phyloP scores from a whole-genome alignment of 2,329 filamentous ascomycete species.

The Setomelanomma holmii region DNA sequence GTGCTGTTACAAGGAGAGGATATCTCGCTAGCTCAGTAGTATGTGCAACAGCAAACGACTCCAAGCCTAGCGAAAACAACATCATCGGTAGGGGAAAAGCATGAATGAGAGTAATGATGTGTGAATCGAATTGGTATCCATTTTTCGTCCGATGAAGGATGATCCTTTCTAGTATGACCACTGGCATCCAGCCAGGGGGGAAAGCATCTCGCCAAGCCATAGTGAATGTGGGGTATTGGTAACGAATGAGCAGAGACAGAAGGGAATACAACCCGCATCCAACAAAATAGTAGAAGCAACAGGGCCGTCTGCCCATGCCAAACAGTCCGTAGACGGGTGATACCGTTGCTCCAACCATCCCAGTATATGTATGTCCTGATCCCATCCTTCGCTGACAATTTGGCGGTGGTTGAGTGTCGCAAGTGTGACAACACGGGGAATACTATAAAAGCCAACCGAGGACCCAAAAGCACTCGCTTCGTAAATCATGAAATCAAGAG shows the following conservation, averaged over 20 bases:
- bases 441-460: constrained; percentile 39
- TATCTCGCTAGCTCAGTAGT: no score
- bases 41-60: no score
- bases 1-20: no score
- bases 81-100: no score
- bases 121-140: constrained; percentile 24
- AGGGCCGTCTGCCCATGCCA: constrained; percentile 8
- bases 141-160: constrained; percentile 48
- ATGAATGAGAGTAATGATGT: neutral
- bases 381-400: constrained; percentile 41
- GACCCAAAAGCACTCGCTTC: constrained; percentile 46
- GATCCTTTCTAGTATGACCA: constrained; percentile 43
- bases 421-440: constrained; percentile 30
- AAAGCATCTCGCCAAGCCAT: constrained; percentile 25
- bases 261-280: constrained; percentile 16
- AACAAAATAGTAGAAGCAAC: constrained; percentile 1
- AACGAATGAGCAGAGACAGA: constrained; percentile 12
- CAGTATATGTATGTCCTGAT: constrained; percentile 27
- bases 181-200: constrained; percentile 25
- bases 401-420: constrained; percentile 33
- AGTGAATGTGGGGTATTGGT: constrained; percentile 37
- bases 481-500: constrained; percentile 46
- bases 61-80: no score
- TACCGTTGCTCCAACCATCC: constrained; percentile 27
- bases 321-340: constrained; percentile 6